Evolutionary conservation across 768 basidiomycete genomes (phyloP).

Genomic region (Baorangia bicolor): DNA sequence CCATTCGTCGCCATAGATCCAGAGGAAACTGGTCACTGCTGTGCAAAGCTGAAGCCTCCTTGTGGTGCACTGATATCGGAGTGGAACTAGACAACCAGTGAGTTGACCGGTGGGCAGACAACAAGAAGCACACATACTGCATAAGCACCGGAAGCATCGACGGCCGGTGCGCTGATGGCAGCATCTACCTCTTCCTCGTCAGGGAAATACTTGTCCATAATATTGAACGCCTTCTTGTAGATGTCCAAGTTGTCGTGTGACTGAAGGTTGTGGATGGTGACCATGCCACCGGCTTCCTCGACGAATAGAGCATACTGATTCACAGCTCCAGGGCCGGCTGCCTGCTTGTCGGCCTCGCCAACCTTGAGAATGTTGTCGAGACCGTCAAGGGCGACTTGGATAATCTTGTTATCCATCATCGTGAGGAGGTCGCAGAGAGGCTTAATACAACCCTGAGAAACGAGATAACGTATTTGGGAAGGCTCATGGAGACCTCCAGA

Average conservation of each 20-base stretch:
- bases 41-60: conserved; percentile 95
- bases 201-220: conserved; percentile 98
- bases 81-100: conserved; percentile 58
- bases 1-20: conserved; percentile 3
- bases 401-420: conserved; percentile 99
- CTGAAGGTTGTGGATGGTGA: conserved; percentile 97
- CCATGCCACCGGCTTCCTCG: conserved; percentile 99
- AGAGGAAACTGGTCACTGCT: conserved; percentile 39
- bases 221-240: conserved; percentile 99
- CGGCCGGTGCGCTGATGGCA: conserved; percentile 71
- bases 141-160: conserved; percentile 72
- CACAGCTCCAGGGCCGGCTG: conserved; percentile 73
- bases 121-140: conserved; percentile 48
- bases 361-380: conserved; percentile 98
- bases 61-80: conserved; percentile 84
- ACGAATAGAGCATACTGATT: conserved; percentile 95
- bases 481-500: conserved; percentile 97
- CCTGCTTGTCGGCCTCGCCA: conserved; percentile 91
- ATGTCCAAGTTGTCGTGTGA: conserved; percentile 99
- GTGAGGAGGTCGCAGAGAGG: conserved; percentile 94
- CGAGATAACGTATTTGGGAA: conserved; percentile 95
- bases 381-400: conserved; percentile 96
- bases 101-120: conserved; percentile 1
- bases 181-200: conserved; percentile 94
- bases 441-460: conserved; percentile 97